A percentile compares a stretch with the other conserved stretches of the same genome.
phyloP scores from a whole-genome alignment of 352 stramenopile species.

The Phytophthora fragariae region DNA sequence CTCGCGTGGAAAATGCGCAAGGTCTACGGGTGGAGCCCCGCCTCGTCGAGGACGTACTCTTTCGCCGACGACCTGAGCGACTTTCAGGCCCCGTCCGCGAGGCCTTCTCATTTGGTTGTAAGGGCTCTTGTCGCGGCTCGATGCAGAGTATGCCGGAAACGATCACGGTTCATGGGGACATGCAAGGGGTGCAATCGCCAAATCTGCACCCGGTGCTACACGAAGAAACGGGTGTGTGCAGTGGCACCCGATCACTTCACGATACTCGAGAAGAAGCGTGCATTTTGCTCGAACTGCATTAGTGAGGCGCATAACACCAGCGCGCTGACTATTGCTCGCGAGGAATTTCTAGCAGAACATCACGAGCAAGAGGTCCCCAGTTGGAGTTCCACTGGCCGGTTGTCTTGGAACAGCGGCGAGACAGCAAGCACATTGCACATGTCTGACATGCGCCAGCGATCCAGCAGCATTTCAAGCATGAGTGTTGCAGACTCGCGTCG shows the following conservation, averaged over 20 bases:
- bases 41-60: conserved; percentile 30
- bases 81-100: conserved; percentile 18
- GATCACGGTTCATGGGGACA: conserved; percentile 25
- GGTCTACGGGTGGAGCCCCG: conserved; percentile 19
- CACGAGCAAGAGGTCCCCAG: conserved; percentile 4
- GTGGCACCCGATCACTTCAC: conserved; percentile 30
- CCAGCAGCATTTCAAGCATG: conserved; percentile 29
- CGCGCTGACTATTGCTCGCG: conserved; percentile 24
- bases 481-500: conserved; percentile 7
- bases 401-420: conserved; percentile 15
- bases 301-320: conserved; percentile 19
- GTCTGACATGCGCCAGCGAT: conserved; percentile 15
- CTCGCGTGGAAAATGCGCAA: conserved; percentile 36
- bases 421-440: conserved; percentile 14
- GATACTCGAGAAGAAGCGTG: conserved; percentile 33
- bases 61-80: conserved; percentile 35
- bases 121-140: conserved; percentile 10
- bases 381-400: conserved; percentile 5
- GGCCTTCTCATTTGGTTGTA: neutral
- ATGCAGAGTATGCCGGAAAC: conserved; percentile 26
- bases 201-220: conserved; percentile 34
- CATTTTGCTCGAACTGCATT: conserved; percentile 39
- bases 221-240: conserved; percentile 33
- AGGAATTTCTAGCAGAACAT: conserved; percentile 31
- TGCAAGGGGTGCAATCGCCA: conserved; percentile 31